Evolutionary conservation across 139 green algal genomes (phyloP), one percentile per base, ranked within the genome.

Genomic region (Picochlorum sp.): DNA sequence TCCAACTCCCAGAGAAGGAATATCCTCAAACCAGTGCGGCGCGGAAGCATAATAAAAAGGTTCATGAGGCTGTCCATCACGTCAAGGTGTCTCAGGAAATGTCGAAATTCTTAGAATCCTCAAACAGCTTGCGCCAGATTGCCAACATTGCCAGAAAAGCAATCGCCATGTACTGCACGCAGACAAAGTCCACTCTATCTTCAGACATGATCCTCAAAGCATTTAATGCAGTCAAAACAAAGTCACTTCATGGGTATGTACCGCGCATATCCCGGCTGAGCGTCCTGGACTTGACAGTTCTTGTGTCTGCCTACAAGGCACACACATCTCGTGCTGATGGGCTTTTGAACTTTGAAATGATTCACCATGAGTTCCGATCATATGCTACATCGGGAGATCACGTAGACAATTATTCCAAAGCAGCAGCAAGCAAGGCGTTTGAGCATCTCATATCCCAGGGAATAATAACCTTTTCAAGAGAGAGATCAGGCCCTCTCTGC

Each of bases 231-330:
- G 23, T 59, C 23, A 23, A 59, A 37, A 18, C 51, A 38, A 11
- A 21, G 16, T 30, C 16, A 41, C 9, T 41, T 30, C 23, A 57
- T 20, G 59, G 20, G 13, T 50, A 58, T 46, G n/a, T 52, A 15
- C 13, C 46, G 20, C 51, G 32, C 10, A 62, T 81, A 13, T 38
- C 34, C 4, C 62, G 61, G 13, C 62, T 81, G 50, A 79, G 69
- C 14, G 66, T 89, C 18, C 61, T 88, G 72, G 82, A 89, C 61
- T 64, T 89, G 24, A 78, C 64, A 60, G 51, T 89, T 58, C 67
- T 89, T 63, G 82, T 87, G 51, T 80, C 82, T 7, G 65, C 64
- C 32, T 56, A 77, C 23, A 73, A 83, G 3, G 30, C 84, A 49
- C 41, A 4, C 63, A 51, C 6, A 32, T 64, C 13, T 20, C 61